Conservation (phyloP, 306 rosid species). For the Rosa multiflora region DNA sequence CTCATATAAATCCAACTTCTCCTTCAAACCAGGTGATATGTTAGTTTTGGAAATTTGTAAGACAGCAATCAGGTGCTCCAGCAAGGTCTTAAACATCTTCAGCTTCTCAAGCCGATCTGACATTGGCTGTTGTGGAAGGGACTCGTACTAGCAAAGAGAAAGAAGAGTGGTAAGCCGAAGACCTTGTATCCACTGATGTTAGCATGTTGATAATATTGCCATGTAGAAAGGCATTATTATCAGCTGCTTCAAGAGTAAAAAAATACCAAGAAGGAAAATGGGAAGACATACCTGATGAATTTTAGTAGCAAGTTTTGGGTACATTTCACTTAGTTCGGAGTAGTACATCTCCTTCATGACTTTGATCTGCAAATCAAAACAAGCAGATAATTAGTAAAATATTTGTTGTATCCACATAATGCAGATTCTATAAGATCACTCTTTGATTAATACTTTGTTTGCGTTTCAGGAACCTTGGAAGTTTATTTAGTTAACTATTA, state of each 20-base stretch:
- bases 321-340: constrained; percentile 60
- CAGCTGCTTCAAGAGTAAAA: constrained; percentile 11
- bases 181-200: too few relatives aligned
- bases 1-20: constrained; percentile 55
- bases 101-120: constrained; percentile 60
- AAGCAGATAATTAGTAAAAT: constrained; percentile 16
- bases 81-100: constrained; percentile 43
- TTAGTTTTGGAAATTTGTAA: constrained; percentile 49
- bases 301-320: constrained; percentile 50
- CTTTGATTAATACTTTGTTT: too few relatives aligned
- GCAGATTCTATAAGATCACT: too few relatives aligned
- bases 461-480: background rate
- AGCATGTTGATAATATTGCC: background rate
- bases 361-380: constrained; percentile 52
- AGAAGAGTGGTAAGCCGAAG: background rate
- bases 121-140: constrained; percentile 57
- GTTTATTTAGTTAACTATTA: background rate
- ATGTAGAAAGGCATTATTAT: background rate
- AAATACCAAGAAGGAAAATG: constrained; percentile 2
- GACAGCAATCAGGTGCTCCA: constrained; percentile 49
- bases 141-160: constrained; percentile 48
- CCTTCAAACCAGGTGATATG: constrained; percentile 43
- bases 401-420: background rate
- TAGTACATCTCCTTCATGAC: constrained; percentile 62
- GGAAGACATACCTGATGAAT: constrained; percentile 57